phyloP scores from a whole-genome alignment of 306 rosid genomes.

The Pueraria montana region DNA sequence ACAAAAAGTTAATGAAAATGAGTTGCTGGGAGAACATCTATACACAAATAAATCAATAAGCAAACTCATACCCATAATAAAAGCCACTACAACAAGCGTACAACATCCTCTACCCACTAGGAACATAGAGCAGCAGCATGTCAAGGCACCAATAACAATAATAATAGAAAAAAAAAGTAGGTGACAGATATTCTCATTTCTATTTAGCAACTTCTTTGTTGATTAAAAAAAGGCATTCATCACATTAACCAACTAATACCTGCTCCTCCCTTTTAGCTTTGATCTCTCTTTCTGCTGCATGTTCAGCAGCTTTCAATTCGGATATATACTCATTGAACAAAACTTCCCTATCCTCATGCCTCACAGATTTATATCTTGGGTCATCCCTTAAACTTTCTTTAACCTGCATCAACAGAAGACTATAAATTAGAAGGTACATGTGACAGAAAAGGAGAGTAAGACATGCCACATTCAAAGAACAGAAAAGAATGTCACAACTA shows the following conservation, averaged over 20 bases:
- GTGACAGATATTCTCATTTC: background rate
- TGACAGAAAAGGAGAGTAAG: background rate
- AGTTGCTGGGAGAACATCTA: background rate
- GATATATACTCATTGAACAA: conserved; percentile 83
- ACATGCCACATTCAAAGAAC: background rate
- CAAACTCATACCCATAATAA: conserved; percentile 19
- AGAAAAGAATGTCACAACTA: conserved; percentile 36
- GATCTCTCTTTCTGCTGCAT: conserved; percentile 77
- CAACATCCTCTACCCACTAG: conserved; percentile 31
- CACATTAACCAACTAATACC: conserved; percentile 57
- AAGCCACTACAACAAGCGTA: conserved; percentile 37
- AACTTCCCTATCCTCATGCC: conserved; percentile 88
- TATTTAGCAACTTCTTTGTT: background rate
- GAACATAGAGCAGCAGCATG: conserved; percentile 15
- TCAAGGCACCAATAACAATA: background rate
- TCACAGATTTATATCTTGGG: conserved; percentile 81
- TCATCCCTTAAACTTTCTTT: conserved; percentile 87
- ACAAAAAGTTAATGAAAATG: background rate
- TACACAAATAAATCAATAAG: conserved; percentile 12
- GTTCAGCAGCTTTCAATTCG: conserved; percentile 80
- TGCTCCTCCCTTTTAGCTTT: conserved; percentile 92
- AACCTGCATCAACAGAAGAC: conserved; percentile 67
- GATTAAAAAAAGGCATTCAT: conserved; percentile 15
- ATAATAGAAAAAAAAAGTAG: background rate
- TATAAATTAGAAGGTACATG: conserved; percentile 27